Base-by-base conservation (phyloP, 139 green algal genomes). In the Tetradesmus lagerheimii region DNA sequence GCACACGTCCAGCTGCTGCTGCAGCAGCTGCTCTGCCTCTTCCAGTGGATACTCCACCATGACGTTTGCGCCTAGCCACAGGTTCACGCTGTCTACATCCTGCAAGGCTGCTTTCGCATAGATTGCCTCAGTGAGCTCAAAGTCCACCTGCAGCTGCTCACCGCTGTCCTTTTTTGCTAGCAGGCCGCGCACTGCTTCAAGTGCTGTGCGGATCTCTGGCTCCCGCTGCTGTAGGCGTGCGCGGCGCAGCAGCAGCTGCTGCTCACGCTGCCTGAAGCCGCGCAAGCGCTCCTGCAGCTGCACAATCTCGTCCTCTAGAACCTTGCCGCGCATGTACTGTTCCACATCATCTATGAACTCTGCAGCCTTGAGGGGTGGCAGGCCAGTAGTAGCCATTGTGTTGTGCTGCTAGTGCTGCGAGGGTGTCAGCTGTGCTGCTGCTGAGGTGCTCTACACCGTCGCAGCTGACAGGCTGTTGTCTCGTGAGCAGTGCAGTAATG, bases 41-140 rank as follows among this genome's bases (percentile, higher is more conserved):
- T 92, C 83, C 4, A 96, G 89, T 20, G 93, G 80, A 67, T 97
- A 97, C 89, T 97, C 95, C 25, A 96, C 86, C 95, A 97, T 97
- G n/a, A 97, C 94, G 66, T 94, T 93, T n/a, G 95, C 95, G 11
- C 95, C 95, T 29, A 97, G 92, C 95, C 95, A 97, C 34, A 97
- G 91, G 84, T 92, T 94, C 43, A 97, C 95, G 47, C 35, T 84
- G n/a, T 92, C 62, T 0, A 88, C 53, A 57, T 92, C 88, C 66
- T 94, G 87, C 31, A 96, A 67, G 1, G 81, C 66, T 38, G 93
- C 94, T 81, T 94, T 92, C 9, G 92, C 90, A 57, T 90, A 95
- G 27, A 96, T 91, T 18, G 74, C 75, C 75, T 96, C 94, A n/a
- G 91, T 80, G 6, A 96, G 81, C 89, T 96, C 94, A 86, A 94